Percentiles rank a stretch among this genome's conserved stretches.
Evolutionary conservation across 352 stramenopile genomes (phyloP).

Genomic region (Thraustotheca clavata): DNA sequence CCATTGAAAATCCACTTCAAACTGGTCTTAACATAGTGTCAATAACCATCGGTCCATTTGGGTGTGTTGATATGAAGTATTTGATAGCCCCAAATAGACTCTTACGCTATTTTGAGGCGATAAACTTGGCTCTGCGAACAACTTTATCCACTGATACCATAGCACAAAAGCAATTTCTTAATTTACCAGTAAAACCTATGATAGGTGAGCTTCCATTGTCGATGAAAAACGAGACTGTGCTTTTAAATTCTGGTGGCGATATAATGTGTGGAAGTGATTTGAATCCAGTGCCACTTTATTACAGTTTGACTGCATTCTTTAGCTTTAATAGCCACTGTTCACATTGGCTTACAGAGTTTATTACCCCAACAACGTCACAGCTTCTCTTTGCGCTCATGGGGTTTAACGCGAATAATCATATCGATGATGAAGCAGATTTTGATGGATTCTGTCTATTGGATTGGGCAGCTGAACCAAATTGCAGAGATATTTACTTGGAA

Average conservation of each 20-base stretch:
- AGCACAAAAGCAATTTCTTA: neutral
- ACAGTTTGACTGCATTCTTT: neutral
- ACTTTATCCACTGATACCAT: neutral
- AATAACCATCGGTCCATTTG: conserved; percentile 8
- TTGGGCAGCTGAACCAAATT: neutral
- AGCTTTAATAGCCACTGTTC: neutral
- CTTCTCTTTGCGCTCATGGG: conserved; percentile 5
- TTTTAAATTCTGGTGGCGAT: neutral
- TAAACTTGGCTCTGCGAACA: neutral
- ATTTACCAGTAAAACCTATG: neutral
- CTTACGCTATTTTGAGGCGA: neutral
- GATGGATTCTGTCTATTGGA: neutral
- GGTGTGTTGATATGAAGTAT: neutral
- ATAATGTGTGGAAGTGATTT: neutral
- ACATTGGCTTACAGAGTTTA: neutral
- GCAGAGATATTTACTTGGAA: neutral
- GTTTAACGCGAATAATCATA: neutral
- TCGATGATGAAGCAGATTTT: neutral
- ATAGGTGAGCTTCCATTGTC: neutral
- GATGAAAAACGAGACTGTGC: neutral
- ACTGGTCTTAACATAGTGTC: neutral
- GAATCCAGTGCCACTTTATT: neutral
- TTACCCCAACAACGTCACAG: neutral
- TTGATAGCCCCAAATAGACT: neutral
- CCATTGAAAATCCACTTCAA: neutral